These are phyloP conservation scores for Beverwykella pulmonaria DNA, from an alignment of 495 filamentous ascomycete genomes.

Conservation along the genomic window DNA sequence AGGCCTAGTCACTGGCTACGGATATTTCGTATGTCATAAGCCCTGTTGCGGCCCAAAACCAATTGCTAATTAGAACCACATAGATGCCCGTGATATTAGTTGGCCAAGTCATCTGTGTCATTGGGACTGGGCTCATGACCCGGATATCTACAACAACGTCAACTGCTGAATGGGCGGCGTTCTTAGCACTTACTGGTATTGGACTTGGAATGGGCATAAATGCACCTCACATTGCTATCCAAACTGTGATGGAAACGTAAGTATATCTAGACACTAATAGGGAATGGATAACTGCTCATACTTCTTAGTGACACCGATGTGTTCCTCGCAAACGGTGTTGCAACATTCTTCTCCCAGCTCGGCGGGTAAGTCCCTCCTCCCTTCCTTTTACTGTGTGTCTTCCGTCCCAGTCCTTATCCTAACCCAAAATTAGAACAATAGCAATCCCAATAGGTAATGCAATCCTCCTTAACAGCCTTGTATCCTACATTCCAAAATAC, in stretches of 20 bases:
- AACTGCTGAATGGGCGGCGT: constrained; percentile 7
- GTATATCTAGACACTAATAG: not conserved
- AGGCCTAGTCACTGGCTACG: constrained; percentile 6
- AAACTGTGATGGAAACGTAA: constrained; percentile 10
- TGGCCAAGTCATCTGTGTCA: constrained; percentile 2
- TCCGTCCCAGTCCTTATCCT: not conserved
- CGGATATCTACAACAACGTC: not conserved
- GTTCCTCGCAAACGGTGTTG: constrained; percentile 4
- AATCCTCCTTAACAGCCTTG: not conserved
- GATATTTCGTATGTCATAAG: constrained; percentile 18
- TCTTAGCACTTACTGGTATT: not conserved
- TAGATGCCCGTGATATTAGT: constrained; percentile 8
- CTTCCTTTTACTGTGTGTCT: not conserved
- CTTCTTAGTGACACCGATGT: not conserved
- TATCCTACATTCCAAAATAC: constrained; percentile 1
- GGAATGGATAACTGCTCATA: not conserved
- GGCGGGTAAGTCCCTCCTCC: constrained; percentile 14
- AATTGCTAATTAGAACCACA: not conserved
- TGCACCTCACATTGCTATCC: constrained; percentile 11
- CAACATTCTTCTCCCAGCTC: constrained; percentile 8
- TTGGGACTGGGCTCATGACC: constrained; percentile 1
- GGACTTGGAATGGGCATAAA: constrained; percentile 8
- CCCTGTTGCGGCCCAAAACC: too few relatives aligned
- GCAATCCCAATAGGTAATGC: constrained; percentile 12
- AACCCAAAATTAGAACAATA: not conserved